Conservation (phyloP, 2,329 filamentous ascomycete species). For the Davidsoniella eucalypti region DNA sequence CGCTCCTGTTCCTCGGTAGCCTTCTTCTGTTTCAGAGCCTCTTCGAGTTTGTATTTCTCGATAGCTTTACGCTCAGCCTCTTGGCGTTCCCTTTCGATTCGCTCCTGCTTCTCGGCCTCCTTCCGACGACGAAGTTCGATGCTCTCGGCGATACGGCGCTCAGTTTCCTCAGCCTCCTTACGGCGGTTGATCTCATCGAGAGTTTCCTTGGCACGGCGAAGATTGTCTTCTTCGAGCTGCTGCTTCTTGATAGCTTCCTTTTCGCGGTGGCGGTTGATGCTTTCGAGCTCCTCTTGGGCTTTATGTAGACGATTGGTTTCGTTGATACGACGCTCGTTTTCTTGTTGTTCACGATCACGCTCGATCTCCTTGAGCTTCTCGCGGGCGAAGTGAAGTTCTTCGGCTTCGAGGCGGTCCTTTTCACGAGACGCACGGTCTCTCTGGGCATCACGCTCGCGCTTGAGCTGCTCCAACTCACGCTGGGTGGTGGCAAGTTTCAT, state of each 20-base stretch:
- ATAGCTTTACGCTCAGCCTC: conserved; percentile 33
- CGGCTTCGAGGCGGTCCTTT: conserved; percentile 21
- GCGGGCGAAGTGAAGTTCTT: conserved; percentile 26
- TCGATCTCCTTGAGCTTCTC: conserved; percentile 19
- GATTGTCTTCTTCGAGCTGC: conserved; percentile 23
- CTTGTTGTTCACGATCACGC: conserved; percentile 17
- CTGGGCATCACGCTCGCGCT: background rate
- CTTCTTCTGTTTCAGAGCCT: conserved; percentile 29
- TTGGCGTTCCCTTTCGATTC: conserved; percentile 25
- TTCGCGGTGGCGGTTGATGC: conserved; percentile 28
- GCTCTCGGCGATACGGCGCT: conserved; percentile 35
- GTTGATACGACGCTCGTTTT: conserved; percentile 24
- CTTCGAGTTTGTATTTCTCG: conserved; percentile 33
- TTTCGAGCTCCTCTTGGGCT: conserved; percentile 31
- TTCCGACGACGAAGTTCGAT: conserved; percentile 25
- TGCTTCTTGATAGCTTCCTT: conserved; percentile 30
- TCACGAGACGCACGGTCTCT: background rate
- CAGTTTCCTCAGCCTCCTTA: conserved; percentile 31
- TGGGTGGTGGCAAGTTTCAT: background rate
- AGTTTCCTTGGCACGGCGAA: conserved; percentile 29
- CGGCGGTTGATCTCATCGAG: conserved; percentile 30
- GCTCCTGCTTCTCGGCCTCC: conserved; percentile 29
- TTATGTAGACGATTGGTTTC: conserved; percentile 29
- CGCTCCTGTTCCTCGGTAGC: conserved; percentile 32
- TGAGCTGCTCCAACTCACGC: conserved; percentile 3